Percentiles rank a stretch among this genome's conserved stretches.
Conservation (phyloP, 306 rosid species). For the Inga oerstediana region DNA sequence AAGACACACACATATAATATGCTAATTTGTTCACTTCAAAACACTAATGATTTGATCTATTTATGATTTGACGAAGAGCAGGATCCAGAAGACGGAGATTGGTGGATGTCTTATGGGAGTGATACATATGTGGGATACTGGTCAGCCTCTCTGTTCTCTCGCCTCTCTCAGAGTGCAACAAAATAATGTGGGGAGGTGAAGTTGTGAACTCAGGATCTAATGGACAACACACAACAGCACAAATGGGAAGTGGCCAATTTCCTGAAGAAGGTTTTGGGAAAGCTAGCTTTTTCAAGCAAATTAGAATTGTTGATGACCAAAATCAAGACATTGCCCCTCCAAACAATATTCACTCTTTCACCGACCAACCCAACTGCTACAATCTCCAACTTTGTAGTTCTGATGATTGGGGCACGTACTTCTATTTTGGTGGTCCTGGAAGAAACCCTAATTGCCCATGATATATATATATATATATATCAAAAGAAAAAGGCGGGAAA, state of each 20-base stretch:
- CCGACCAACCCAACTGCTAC: background rate
- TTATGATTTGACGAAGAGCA: background rate
- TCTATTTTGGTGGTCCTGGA: background rate
- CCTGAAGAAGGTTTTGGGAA: background rate
- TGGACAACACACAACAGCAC: background rate
- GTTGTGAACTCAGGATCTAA: background rate
- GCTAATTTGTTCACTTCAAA: too few species aligned
- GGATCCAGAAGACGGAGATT: background rate
- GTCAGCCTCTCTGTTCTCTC: background rate
- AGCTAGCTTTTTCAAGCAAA: background rate
- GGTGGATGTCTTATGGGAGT: background rate
- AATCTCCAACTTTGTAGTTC: background rate
- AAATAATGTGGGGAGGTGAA: background rate
- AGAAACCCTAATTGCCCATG: background rate
- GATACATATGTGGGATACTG: background rate
- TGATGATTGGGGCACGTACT: background rate
- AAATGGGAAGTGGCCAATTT: background rate
- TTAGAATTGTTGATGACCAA: background rate
- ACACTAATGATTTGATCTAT: too few species aligned
- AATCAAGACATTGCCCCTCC: background rate
- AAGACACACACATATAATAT: too few species aligned
- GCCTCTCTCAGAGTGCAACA: background rate
- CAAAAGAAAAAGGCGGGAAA: too few species aligned
- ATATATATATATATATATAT: too few species aligned
- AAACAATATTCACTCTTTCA: background rate